phyloP scores from a whole-genome alignment of 805 yeast genomes.

The Saccharomycopsis guyanensis region DNA sequence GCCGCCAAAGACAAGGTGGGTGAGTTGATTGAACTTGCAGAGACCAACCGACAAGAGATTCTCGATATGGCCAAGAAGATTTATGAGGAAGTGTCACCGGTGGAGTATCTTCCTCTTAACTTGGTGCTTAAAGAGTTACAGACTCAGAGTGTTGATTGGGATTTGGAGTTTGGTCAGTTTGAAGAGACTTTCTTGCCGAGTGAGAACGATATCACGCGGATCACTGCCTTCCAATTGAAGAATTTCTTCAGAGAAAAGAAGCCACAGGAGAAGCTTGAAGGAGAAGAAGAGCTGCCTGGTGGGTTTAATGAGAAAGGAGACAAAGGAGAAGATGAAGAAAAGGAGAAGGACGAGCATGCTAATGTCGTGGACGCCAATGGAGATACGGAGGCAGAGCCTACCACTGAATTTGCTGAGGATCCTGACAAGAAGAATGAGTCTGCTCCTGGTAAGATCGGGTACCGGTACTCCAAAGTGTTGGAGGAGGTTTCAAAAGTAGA shows the following conservation, averaged over 20 bases:
- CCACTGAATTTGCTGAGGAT: not conserved
- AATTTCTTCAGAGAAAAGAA: constrained; percentile 18
- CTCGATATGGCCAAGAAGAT: constrained; percentile 40
- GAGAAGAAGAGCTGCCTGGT: constrained; percentile 4
- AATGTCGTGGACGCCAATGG: not conserved
- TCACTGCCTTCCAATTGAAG: constrained; percentile 39
- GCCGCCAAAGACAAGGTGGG: constrained; percentile 56
- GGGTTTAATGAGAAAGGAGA: not conserved
- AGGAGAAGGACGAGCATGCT: not conserved
- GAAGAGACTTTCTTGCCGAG: constrained; percentile 77
- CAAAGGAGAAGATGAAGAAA: not conserved
- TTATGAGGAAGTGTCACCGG: constrained; percentile 48
- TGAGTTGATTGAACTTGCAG: constrained; percentile 47
- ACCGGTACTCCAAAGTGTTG: constrained; percentile 10
- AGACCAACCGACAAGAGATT: constrained; percentile 42
- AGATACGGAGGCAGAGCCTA: not conserved
- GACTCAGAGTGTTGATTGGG: constrained; percentile 83
- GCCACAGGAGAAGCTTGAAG: constrained; percentile 4
- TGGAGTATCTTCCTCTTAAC: constrained; percentile 66
- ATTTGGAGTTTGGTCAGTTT: constrained; percentile 69
- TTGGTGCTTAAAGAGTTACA: constrained; percentile 63
- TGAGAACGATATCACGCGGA: constrained; percentile 84
- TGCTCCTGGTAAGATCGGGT: not conserved
- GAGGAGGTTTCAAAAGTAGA: constrained; percentile 22
- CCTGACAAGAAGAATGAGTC: not conserved